Percentiles rank a stretch among this genome's conserved stretches.
phyloP scores from a whole-genome alignment of 2,329 filamentous ascomycete genomes.

The Endoconidiophora polonica region DNA sequence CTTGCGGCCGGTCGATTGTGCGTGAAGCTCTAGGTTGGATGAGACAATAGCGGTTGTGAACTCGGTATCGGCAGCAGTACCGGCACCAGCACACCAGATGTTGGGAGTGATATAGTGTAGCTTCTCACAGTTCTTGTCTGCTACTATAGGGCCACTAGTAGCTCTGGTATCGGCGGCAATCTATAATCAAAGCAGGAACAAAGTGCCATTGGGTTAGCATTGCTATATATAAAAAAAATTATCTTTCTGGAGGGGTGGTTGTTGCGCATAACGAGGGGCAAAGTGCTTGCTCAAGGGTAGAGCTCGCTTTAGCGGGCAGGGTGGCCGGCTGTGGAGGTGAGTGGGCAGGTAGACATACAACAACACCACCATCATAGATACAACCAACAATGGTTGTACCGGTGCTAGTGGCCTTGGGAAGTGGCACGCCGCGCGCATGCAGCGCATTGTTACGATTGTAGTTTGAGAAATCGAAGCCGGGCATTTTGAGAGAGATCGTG shows the following conservation, averaged over 20 bases:
- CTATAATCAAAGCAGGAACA: conserved; percentile 25
- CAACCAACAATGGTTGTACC: conserved; percentile 98
- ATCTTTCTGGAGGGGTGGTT: neutral
- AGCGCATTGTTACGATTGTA: conserved; percentile 97
- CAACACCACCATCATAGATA: conserved; percentile 89
- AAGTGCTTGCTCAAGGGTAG: neutral
- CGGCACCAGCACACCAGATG: conserved; percentile 97
- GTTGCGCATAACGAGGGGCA: neutral
- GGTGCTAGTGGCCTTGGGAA: conserved; percentile 95
- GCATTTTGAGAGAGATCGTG: conserved; percentile 44
- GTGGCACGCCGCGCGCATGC: conserved; percentile 80
- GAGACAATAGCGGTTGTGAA: conserved; percentile 98
- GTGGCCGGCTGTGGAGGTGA: neutral
- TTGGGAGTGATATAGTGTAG: conserved; percentile 96
- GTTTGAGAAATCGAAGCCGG: conserved; percentile 98
- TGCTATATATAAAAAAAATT: neutral
- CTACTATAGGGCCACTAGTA: conserved; percentile 92
- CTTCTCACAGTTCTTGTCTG: conserved; percentile 99
- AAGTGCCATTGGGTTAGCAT: neutral
- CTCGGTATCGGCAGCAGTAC: conserved; percentile 95
- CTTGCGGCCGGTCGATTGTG: conserved; percentile 88
- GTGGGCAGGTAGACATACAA: conserved; percentile 38
- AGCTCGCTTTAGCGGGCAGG: neutral
- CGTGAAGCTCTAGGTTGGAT: conserved; percentile 94
- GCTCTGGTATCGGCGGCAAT: conserved; percentile 97